Conservation (phyloP, 2,329 filamentous ascomycete genomes). For the Pyricularia pennisetigena region DNA sequence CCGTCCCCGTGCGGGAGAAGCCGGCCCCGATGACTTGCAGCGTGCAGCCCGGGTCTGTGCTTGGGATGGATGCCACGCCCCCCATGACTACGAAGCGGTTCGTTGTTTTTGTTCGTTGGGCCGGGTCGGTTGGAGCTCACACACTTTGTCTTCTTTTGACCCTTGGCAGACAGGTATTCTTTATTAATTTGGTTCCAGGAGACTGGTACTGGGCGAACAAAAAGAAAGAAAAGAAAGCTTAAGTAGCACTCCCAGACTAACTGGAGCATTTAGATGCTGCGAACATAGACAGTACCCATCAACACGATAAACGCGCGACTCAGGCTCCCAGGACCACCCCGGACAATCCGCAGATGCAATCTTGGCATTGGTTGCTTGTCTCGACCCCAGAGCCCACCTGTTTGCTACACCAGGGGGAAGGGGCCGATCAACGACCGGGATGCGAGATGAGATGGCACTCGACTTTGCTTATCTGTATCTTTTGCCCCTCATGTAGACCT, state of each 20-base stretch:
- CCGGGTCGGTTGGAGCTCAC: not conserved
- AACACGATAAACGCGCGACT: not conserved
- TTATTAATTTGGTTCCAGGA: not conserved
- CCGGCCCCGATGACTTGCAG: not conserved
- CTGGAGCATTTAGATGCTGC: not conserved
- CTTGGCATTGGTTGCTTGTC: not conserved
- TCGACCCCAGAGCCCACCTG: not conserved
- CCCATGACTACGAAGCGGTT: not conserved
- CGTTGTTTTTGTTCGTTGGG: not conserved
- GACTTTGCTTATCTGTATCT: not conserved
- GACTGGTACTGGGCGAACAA: not conserved
- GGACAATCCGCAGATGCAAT: not conserved
- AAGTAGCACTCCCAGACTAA: not conserved
- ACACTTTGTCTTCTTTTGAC: not conserved
- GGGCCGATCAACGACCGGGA: not conserved
- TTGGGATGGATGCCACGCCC: not conserved
- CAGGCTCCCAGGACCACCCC: not conserved
- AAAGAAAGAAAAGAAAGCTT: not conserved
- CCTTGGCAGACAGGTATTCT: not conserved
- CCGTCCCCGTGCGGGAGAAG: not conserved
- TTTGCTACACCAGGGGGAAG: not conserved
- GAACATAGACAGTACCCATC: not conserved
- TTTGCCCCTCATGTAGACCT: not conserved
- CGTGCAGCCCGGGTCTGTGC: not conserved
- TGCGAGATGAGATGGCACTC: not conserved